Conservation (phyloP, 768 basidiomycete genomes). For the Hirschioporus abietinus region DNA sequence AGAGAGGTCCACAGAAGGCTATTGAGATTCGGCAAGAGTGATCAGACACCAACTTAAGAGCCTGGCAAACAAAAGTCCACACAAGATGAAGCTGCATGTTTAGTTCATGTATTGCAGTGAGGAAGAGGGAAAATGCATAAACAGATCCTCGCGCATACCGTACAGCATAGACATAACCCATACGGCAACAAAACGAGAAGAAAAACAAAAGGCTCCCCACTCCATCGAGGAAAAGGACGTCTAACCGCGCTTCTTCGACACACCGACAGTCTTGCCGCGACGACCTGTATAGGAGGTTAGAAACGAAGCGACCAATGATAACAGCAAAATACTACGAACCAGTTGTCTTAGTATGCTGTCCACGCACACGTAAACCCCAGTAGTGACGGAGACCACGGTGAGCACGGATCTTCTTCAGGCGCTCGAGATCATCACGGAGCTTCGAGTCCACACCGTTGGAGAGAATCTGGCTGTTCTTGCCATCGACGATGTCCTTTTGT, state of each 20-base stretch:
- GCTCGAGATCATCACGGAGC: slow-evolving; percentile 95
- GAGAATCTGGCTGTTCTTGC: slow-evolving; percentile 93
- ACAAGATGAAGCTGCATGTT: no score
- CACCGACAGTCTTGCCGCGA: slow-evolving; percentile 94
- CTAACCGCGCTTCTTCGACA: slow-evolving; percentile 83
- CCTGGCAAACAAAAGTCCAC: no score
- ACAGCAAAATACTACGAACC: slow-evolving; percentile 43
- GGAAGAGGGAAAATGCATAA: not conserved
- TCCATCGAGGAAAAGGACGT: slow-evolving; percentile 4
- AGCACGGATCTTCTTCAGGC: slow-evolving; percentile 97
- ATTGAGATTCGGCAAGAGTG: no score
- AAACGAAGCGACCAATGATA: slow-evolving; percentile 2
- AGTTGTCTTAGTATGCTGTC: slow-evolving; percentile 99
- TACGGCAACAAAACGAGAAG: not conserved
- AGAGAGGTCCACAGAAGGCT: no score
- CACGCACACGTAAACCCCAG: slow-evolving; percentile 94
- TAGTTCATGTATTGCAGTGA: no score
- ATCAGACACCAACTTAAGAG: no score
- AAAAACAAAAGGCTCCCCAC: not conserved
- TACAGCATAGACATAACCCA: not conserved
- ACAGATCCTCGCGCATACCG: not conserved
- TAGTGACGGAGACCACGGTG: slow-evolving; percentile 91
- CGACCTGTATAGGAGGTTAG: slow-evolving; percentile 49
- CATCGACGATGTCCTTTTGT: slow-evolving; percentile 96
- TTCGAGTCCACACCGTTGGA: slow-evolving; percentile 98